Conservation (phyloP, 257 asterid species). For the Solanum chaucha region DNA sequence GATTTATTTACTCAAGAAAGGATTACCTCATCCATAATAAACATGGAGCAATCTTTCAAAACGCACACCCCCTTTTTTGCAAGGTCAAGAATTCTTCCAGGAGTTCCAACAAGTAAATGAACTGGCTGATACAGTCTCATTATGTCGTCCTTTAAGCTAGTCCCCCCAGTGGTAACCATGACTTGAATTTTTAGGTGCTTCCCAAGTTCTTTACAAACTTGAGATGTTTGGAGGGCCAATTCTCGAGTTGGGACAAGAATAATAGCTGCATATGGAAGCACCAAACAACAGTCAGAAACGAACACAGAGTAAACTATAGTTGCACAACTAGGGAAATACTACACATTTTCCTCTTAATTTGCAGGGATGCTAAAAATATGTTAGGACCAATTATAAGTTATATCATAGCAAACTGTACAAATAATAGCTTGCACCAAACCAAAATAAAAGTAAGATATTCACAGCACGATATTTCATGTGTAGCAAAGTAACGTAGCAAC, state of each 20-base stretch:
- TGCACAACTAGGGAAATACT: not conserved
- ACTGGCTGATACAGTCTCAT: slow-evolving; percentile 92
- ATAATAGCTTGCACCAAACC: not conserved
- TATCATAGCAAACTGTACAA: not conserved
- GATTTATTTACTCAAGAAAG: not conserved
- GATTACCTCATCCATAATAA: slow-evolving; percentile 81
- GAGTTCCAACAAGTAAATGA: slow-evolving; percentile 90
- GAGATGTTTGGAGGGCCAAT: slow-evolving; percentile 85
- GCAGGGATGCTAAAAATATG: not conserved
- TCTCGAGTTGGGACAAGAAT: slow-evolving; percentile 83
- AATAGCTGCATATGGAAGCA: slow-evolving; percentile 40
- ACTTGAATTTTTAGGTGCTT: slow-evolving; percentile 67
- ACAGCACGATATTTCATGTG: not conserved
- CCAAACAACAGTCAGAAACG: not conserved
- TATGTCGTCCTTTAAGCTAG: slow-evolving; percentile 83
- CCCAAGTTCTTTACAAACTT: slow-evolving; percentile 87
- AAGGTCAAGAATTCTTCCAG: slow-evolving; percentile 88
- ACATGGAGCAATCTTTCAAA: slow-evolving; percentile 55
- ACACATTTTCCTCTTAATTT: not conserved
- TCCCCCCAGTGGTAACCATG: slow-evolving; percentile 89
- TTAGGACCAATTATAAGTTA: not conserved
- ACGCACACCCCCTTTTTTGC: slow-evolving; percentile 56
- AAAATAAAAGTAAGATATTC: not conserved
- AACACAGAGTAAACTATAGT: not conserved
- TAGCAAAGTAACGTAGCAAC: not conserved